Percentiles rank a stretch among this genome's conserved stretches.
These are phyloP conservation scores for Microbotryum silenes-acaulis DNA, from an alignment of 1,284 basidiomycete genomes.

Conservation along the genomic window DNA sequence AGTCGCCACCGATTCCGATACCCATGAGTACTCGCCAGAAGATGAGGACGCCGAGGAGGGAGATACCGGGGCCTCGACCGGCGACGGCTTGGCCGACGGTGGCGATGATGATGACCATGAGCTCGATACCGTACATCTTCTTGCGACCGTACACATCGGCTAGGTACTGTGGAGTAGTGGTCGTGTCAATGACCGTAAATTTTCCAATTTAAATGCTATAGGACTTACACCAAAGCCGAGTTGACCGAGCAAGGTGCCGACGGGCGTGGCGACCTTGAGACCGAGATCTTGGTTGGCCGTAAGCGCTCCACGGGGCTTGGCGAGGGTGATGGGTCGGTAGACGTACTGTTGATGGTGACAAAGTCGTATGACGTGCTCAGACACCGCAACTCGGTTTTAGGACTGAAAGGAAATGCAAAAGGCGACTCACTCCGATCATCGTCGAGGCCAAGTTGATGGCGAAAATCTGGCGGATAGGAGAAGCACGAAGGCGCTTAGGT, in stretches of 20 bases:
- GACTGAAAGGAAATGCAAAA: no score
- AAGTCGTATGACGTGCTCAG: no score
- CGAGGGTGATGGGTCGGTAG: slow-evolving; percentile 51
- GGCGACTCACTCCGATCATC: slow-evolving; percentile 51
- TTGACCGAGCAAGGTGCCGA: slow-evolving; percentile 45
- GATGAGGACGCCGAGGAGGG: slow-evolving; percentile 63
- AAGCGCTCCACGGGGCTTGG: slow-evolving; percentile 40
- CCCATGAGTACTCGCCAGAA: slow-evolving; percentile 59
- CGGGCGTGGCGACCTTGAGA: slow-evolving; percentile 56
- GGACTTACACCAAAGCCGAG: no score
- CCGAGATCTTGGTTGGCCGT: slow-evolving; percentile 57
- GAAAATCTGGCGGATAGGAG: slow-evolving; percentile 50
- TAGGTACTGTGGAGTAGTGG: slow-evolving; percentile 40
- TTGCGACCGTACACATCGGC: slow-evolving; percentile 67
- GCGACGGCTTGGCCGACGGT: slow-evolving; percentile 48
- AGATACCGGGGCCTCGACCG: slow-evolving; percentile 53
- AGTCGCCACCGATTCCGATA: slow-evolving; percentile 63
- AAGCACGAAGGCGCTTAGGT: no score
- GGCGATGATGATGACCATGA: slow-evolving; percentile 54
- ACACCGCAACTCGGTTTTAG: no score
- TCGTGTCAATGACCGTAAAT: no score
- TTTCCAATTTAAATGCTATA: no score
- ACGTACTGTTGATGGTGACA: slow-evolving; percentile 45
- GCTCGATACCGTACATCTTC: slow-evolving; percentile 60
- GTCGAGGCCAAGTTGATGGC: slow-evolving; percentile 68